A percentile compares a stretch with the other conserved stretches of the same genome.
Evolutionary conservation across 148 eudicot genomes (phyloP).

Genomic region (Vaccinium corymbosum): DNA sequence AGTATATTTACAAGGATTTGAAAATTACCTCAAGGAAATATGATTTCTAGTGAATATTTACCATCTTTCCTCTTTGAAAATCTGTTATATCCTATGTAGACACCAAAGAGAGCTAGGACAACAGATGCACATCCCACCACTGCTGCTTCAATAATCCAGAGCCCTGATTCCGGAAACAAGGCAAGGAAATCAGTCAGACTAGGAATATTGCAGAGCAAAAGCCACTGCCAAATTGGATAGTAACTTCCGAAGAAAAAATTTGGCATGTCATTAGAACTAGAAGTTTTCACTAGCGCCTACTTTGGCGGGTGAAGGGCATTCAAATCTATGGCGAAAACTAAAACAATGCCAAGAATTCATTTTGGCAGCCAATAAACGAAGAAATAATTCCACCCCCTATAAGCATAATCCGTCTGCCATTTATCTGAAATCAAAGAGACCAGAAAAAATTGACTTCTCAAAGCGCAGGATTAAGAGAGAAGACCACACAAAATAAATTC

Average conservation of each 20-base stretch:
- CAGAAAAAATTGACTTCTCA: neutral
- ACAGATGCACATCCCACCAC: neutral
- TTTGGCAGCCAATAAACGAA: neutral
- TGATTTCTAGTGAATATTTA: neutral
- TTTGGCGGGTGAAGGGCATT: neutral
- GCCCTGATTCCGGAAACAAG: neutral
- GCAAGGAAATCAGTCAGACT: neutral
- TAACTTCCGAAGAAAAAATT: neutral
- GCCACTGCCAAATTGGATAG: neutral
- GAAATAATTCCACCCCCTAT: neutral
- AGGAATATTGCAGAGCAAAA: neutral
- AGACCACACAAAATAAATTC: neutral
- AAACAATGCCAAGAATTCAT: neutral
- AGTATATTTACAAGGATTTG: neutral
- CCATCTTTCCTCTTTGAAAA: constrained; percentile 9
- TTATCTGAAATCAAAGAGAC: neutral
- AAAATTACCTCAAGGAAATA: neutral
- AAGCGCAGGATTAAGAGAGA: neutral
- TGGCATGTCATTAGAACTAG: neutral
- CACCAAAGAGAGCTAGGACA: neutral
- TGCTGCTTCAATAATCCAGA: neutral
- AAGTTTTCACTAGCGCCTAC: neutral
- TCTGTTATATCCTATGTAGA: constrained; percentile 4
- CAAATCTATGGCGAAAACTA: neutral
- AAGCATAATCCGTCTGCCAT: neutral